phyloP scores from a whole-genome alignment of 2,329 filamentous ascomycete genomes.

The Ceratocystis cubensis region DNA sequence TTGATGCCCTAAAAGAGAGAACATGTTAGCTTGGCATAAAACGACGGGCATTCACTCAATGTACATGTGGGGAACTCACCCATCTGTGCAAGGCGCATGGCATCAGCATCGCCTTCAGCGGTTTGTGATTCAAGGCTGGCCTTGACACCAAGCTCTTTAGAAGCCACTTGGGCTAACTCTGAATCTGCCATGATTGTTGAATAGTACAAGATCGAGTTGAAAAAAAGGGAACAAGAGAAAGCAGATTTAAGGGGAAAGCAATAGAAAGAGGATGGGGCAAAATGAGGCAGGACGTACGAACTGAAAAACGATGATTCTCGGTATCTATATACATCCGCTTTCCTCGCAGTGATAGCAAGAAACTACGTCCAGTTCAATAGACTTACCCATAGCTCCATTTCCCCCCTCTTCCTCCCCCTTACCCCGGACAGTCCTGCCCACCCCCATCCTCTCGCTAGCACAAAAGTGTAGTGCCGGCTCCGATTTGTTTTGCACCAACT shows the following conservation, averaged over 20 bases:
- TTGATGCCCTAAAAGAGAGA: conserved; percentile 31
- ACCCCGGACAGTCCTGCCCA: not conserved
- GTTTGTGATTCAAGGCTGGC: conserved; percentile 13
- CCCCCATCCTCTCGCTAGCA: not conserved
- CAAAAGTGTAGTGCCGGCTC: not conserved
- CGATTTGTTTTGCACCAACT: not conserved
- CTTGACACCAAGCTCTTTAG: conserved; percentile 5
- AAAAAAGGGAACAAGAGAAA: not conserved
- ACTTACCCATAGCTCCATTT: not conserved
- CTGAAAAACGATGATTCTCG: not conserved
- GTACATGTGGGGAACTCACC: conserved; percentile 25
- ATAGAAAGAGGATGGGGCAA: not conserved
- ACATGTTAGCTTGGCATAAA: not conserved
- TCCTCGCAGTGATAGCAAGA: not conserved
- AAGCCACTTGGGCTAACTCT: not conserved
- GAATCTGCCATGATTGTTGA: not conserved
- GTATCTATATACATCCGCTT: not conserved
- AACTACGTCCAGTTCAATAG: too few relatives aligned
- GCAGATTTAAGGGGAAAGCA: too few relatives aligned
- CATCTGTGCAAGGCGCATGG: conserved; percentile 34
- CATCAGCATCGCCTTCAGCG: conserved; percentile 28
- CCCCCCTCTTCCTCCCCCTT: not conserved
- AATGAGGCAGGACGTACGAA: not conserved
- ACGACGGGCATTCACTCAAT: not conserved
- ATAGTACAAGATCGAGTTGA: not conserved